Evolutionary conservation across 2,329 filamentous ascomycete genomes (phyloP), one percentile per base, ranked within the genome.

Genomic region (Parasarocladium wereldwijsianum): DNA sequence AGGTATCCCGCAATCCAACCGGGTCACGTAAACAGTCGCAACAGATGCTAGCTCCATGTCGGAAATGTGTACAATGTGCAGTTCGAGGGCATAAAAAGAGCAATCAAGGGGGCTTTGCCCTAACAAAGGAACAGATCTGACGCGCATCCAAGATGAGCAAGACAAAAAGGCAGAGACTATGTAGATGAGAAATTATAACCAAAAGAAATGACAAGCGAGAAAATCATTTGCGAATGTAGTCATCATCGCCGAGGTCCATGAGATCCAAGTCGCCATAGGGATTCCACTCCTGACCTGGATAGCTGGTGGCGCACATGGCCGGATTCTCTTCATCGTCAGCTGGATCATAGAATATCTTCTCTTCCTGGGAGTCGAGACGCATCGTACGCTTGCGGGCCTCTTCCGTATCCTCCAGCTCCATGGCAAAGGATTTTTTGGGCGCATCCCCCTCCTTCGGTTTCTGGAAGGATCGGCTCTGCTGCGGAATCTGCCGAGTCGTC

Each of bases 211-310:
- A 10, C 14, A 24, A 24, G 8, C n/a, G n/a, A 13, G 14, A 24
- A 24, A 15, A 26, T 26, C 12, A 26, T 14, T 26, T 14, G 17
- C 11, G 24, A 15, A 12, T 12, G n/a, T 26, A 12, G 24, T 13
- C 11, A n/a, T 33, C 25, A 28, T 24, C 25, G 8, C 24, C 31
- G 9, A 24, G 6, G 6, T 52, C 48, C 11, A 36, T 40, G 26
- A 40, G 44, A 11, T 51, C 46, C 5, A 42, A 37, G 34, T 49
- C 46, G 8, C 49, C 51, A 18, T 66, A 69, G 3, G 72, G 72
- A 40, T 68, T 68, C 74, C 76, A 81, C 47, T 80, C 75, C 52
- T 78, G 71, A 0, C 76, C 76, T 0, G 76, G 76, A 47, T 79
- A 81, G 44, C 66, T 73, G 9, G 72, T 75, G 6, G 73, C 74